Conservation (phyloP, 257 asterid genomes). For the Avicennia marina region DNA sequence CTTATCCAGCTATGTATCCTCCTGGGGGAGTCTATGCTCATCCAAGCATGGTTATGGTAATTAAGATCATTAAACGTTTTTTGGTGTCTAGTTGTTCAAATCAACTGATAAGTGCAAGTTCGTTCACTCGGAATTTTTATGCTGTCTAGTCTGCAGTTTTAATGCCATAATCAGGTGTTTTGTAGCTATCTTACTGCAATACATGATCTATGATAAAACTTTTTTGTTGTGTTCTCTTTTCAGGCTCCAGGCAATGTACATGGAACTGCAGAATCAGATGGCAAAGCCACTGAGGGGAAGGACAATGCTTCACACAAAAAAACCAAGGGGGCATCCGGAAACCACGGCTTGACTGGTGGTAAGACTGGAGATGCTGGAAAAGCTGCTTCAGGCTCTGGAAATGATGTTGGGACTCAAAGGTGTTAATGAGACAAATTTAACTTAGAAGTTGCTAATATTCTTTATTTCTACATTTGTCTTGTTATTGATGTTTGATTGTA, state of each 20-base stretch:
- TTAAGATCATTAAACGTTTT: slow-evolving; percentile 10
- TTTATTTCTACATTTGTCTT: background rate
- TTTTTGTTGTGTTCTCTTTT: slow-evolving; percentile 11
- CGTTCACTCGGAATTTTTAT: background rate
- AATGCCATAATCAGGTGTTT: background rate
- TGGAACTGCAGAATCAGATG: slow-evolving; percentile 54
- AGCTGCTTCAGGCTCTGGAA: slow-evolving; percentile 80
- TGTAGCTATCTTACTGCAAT: background rate
- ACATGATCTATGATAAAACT: slow-evolving; percentile 2
- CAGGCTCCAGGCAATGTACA: slow-evolving; percentile 47
- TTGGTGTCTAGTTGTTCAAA: slow-evolving; percentile 6
- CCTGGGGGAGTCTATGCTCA: slow-evolving; percentile 93
- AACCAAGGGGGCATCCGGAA: slow-evolving; percentile 45
- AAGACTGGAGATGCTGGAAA: slow-evolving; percentile 49
- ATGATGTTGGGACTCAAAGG: slow-evolving; percentile 88
- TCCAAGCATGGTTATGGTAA: slow-evolving; percentile 81
- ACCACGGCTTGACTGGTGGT: slow-evolving; percentile 31
- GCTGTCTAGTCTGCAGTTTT: background rate
- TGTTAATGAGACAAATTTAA: slow-evolving; percentile 24
- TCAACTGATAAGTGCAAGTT: background rate
- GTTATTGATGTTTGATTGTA: background rate
- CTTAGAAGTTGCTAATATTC: background rate
- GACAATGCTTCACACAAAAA: slow-evolving; percentile 54
- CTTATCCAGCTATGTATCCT: slow-evolving; percentile 91
- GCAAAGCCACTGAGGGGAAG: slow-evolving; percentile 57